Conservation (phyloP, 129 eudicot genomes). For the Lactuca saligna region DNA sequence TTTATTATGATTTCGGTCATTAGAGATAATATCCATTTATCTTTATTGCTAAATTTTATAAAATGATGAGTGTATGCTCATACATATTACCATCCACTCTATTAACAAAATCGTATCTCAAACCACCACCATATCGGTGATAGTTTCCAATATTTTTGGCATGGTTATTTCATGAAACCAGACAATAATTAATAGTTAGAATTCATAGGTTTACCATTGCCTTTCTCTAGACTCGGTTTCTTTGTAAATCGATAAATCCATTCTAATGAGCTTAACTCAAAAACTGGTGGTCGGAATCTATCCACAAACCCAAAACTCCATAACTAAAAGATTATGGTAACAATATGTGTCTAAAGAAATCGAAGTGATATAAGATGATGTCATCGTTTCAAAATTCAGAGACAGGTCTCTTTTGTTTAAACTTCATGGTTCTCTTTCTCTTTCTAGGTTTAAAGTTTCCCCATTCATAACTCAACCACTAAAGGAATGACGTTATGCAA, state of each 20-base stretch:
- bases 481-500: constrained; percentile 85
- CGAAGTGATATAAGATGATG: constrained; percentile 50
- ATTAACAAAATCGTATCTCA: constrained; percentile 54
- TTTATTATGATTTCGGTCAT: no score
- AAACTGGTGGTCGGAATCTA: constrained; percentile 57
- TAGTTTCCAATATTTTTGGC: constrained; percentile 12
- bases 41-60: no score
- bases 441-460: constrained; percentile 43
- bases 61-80: no score
- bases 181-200: constrained; percentile 30
- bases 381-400: constrained; percentile 57
- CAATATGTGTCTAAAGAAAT: constrained; percentile 67
- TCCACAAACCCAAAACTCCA: constrained; percentile 46
- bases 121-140: constrained; percentile 43
- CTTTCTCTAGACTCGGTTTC: constrained; percentile 43
- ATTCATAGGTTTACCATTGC: constrained; percentile 3
- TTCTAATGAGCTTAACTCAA: constrained; percentile 74
- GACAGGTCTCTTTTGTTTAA: constrained; percentile 44
- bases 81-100: constrained; percentile 43
- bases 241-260: constrained; percentile 79
- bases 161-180: constrained; percentile 37
- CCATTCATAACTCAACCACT: constrained; percentile 71
- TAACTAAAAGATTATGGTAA: constrained; percentile 54
- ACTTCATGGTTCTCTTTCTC: constrained; percentile 40
- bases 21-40: no score